phyloP scores from a whole-genome alignment of 192 early-diverging fungal genomes.

The Coemansia sp. region DNA sequence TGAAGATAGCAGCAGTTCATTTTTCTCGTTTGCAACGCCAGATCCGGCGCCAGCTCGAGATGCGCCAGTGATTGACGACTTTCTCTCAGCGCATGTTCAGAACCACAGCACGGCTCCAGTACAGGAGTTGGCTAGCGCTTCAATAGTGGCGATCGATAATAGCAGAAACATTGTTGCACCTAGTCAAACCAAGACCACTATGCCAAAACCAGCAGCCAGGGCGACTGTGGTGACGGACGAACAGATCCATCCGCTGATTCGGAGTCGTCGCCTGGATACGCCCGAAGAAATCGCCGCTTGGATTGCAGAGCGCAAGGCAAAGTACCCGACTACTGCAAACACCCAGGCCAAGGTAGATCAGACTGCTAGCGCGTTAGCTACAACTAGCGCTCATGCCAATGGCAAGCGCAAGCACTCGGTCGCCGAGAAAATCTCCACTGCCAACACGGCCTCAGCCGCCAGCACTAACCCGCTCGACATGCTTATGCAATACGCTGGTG shows the following conservation, averaged over 20 bases:
- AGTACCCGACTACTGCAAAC: conserved; percentile 76
- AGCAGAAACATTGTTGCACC: neutral
- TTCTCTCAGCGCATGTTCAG: conserved; percentile 18
- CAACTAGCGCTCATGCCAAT: neutral
- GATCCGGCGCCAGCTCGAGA: neutral
- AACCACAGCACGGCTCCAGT: neutral
- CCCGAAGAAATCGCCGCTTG: conserved; percentile 79
- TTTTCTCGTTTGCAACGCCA: conserved; percentile 16
- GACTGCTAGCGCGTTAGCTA: neutral
- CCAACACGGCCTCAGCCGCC: neutral
- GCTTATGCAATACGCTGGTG: conserved; percentile 24
- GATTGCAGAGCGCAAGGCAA: conserved; percentile 79
- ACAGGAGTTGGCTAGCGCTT: neutral
- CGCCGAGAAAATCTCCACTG: neutral
- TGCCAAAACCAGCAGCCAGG: neutral
- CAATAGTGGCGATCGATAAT: neutral
- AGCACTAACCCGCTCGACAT: conserved; percentile 23
- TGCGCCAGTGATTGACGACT: conserved; percentile 21
- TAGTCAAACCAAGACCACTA: neutral
- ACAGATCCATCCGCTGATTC: conserved; percentile 51
- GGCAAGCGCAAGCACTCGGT: conserved; percentile 18
- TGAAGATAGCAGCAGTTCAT: neutral
- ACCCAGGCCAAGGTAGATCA: conserved; percentile 59
- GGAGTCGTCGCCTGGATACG: conserved; percentile 54
- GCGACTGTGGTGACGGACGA: neutral